Conservation (phyloP, 371 early-diverging fungal species). For the Basidiobolus meristosporus region DNA sequence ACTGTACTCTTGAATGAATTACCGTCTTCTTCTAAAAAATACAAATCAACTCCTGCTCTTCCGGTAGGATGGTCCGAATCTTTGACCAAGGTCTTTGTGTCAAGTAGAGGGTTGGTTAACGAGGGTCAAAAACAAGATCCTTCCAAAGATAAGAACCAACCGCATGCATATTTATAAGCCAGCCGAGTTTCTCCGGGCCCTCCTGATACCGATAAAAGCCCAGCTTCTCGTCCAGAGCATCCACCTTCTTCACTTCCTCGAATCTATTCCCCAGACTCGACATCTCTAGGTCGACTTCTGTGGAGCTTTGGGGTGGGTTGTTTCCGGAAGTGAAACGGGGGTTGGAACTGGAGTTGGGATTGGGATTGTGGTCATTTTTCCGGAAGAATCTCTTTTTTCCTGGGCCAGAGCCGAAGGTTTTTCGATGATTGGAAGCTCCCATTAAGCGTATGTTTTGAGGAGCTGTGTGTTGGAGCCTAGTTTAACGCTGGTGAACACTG, state of each 20-base stretch:
- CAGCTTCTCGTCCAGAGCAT: conserved; percentile 51
- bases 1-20: conserved; percentile 74
- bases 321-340: too few species aligned
- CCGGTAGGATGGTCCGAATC: conserved; percentile 46
- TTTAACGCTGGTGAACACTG: too few species aligned
- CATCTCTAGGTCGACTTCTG: too few species aligned
- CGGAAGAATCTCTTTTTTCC: too few species aligned
- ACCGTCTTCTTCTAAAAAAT: conserved; percentile 82
- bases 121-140: background rate
- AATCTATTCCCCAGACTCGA: background rate
- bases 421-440: too few species aligned
- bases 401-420: too few species aligned
- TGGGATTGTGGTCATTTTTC: too few species aligned
- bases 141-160: conserved; percentile 16
- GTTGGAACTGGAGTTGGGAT: too few species aligned
- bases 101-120: background rate
- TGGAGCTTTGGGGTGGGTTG: too few species aligned
- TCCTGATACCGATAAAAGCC: conserved; percentile 65
- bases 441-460: too few species aligned
- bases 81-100: conserved; percentile 10
- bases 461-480: too few species aligned
- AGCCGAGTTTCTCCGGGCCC: conserved; percentile 68
- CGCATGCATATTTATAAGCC: conserved; percentile 89
- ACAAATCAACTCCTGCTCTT: conserved; percentile 69
- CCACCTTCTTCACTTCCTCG: background rate